Evolutionary conservation across 148 eudicot genomes (phyloP), one percentile per base, ranked within the genome.

Genomic region (Suaeda aralocaspica): DNA sequence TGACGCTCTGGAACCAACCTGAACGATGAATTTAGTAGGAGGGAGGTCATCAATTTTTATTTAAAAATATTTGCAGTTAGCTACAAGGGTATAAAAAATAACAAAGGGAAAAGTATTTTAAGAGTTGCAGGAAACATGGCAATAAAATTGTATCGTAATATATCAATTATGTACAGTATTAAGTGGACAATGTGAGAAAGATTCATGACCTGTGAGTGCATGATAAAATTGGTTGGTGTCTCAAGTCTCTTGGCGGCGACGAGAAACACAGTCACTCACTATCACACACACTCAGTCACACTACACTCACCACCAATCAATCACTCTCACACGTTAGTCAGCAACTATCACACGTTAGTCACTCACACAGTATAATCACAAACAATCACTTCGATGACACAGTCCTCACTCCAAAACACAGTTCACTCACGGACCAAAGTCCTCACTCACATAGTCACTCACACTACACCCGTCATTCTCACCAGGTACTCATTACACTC

Each of bases 1-100:
- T n/a, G n/a, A 84, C 15, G 89, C 83, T 69, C 85, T 68, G 42
- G 71, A 63, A 33, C 76, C 74, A 62, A 90, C 96, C 97, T 92
- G 87, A 60, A 75, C 79, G 56, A 66, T 58, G 21, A 51, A 62
- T 61, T 51, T 41, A 52, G 29, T 65, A 9, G 70, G 56, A 78
- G n/a, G n/a, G 34, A 30, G 34, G 1, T 44, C 50, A 61, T n/a
- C n/a, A 59, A 31, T 57, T 13, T 39, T 25, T 10, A 31, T 16
- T 36, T 51, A 24, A 41, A 57, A 42, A 21, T 13, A 52, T 26
- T 46, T n/a, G 7, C 24, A 28, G 41, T 21, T 25, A 14, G 9
- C 4, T 36, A 18, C 16, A 66, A 19, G 9, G 41, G 41, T 3
- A 36, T 36, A 51, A 67, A n/a, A 51, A 64, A 12, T 26, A 4